These are phyloP conservation scores for Clitopilus passeckerianus DNA, from an alignment of 768 basidiomycete species.

Conservation along the genomic window DNA sequence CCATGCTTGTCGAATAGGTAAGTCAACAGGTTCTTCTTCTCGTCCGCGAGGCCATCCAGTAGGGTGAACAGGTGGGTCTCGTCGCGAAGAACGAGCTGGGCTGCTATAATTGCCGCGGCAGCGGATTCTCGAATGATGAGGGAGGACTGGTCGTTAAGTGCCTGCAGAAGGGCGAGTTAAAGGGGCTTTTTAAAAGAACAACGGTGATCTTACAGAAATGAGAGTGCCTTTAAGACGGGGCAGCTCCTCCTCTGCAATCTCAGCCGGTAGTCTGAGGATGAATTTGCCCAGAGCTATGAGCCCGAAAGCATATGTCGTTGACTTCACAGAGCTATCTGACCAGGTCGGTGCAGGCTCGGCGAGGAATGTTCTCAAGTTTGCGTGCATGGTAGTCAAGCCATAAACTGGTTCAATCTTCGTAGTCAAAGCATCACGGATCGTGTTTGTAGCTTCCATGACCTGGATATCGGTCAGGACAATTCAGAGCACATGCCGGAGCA, in stretches of 20 bases:
- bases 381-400: constrained; percentile 79
- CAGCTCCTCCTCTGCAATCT: constrained; percentile 84
- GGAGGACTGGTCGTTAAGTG: constrained; percentile 65
- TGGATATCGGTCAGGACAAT: constrained; percentile 19
- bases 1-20: constrained; percentile 89
- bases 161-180: constrained; percentile 30
- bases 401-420: constrained; percentile 77
- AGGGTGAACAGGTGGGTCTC: constrained; percentile 80
- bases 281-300: constrained; percentile 82
- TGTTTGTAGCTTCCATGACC: constrained; percentile 81
- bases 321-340: constrained; percentile 48
- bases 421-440: constrained; percentile 72
- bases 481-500: not conserved
- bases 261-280: constrained; percentile 71
- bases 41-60: constrained; percentile 78
- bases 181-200: not conserved
- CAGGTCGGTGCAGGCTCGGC: constrained; percentile 38
- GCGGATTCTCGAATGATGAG: constrained; percentile 83
- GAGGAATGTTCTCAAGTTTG: constrained; percentile 62
- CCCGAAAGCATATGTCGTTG: constrained; percentile 75
- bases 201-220: constrained; percentile 49
- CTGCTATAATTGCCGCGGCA: constrained; percentile 77
- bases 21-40: constrained; percentile 86
- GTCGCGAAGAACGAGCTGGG: constrained; percentile 77
- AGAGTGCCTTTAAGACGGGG: constrained; percentile 71